Evolutionary conservation across 1,139 yeast species (phyloP).

Genomic region (Candida sanyaensis): DNA sequence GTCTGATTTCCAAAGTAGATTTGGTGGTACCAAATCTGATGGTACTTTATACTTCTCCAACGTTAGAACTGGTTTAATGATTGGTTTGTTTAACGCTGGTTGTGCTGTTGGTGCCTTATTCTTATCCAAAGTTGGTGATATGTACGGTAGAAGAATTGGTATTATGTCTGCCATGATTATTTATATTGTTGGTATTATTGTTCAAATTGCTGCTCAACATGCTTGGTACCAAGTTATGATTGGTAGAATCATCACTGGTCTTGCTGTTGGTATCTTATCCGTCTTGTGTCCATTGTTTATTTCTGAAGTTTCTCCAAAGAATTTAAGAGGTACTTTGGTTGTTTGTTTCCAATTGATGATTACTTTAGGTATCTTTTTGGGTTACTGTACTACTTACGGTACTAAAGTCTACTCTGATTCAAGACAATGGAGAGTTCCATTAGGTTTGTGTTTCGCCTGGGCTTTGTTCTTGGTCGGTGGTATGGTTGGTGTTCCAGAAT

Average conservation of each 20-base stretch:
- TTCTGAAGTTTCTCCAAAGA: constrained; percentile 70
- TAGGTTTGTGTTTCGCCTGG: constrained; percentile 61
- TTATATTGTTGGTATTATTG: constrained; percentile 50
- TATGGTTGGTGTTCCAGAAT: constrained; percentile 63
- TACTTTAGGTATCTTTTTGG: constrained; percentile 69
- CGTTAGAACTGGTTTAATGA: constrained; percentile 54
- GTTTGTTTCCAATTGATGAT: constrained; percentile 69
- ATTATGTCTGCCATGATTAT: constrained; percentile 45
- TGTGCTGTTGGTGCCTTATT: constrained; percentile 72
- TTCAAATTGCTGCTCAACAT: constrained; percentile 41
- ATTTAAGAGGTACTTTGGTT: constrained; percentile 71
- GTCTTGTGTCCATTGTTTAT: constrained; percentile 69
- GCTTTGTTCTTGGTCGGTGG: constrained; percentile 54
- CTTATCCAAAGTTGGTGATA: constrained; percentile 55
- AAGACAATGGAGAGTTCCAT: constrained; percentile 66
- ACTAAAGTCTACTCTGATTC: constrained; percentile 54
- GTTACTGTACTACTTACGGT: constrained; percentile 67
- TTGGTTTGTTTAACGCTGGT: constrained; percentile 69
- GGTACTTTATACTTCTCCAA: constrained; percentile 40
- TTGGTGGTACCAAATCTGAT: constrained; percentile 39
- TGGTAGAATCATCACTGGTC: constrained; percentile 69
- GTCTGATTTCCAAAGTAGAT: constrained; percentile 49
- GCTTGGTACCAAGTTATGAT: constrained; percentile 54
- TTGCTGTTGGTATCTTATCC: constrained; percentile 70
- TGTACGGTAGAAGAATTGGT: constrained; percentile 54